Evolutionary conservation across 1,139 yeast species (phyloP).

Genomic region (Diutina neorugosa): DNA sequence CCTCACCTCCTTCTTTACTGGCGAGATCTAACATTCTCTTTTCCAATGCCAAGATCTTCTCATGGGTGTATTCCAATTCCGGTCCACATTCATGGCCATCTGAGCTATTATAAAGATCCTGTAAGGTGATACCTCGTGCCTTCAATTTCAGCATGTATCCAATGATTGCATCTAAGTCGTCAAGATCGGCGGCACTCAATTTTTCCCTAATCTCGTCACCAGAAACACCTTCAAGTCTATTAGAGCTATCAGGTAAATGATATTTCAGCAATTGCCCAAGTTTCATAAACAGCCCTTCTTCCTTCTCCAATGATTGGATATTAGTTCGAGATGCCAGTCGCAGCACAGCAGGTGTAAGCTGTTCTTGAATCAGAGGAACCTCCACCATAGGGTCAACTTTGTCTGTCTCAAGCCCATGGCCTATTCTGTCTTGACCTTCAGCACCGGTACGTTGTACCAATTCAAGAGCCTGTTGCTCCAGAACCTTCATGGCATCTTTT

Average conservation of each 20-base stretch:
- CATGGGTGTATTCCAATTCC: conserved; percentile 7
- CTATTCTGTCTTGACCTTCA: neutral
- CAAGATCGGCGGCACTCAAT: conserved; percentile 30
- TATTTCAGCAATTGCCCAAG: conserved; percentile 13
- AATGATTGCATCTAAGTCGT: conserved; percentile 43
- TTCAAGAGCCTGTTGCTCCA: conserved; percentile 10
- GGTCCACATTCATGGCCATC: conserved; percentile 7
- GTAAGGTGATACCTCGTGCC: conserved; percentile 37
- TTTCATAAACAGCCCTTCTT: conserved; percentile 31
- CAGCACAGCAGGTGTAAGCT: neutral
- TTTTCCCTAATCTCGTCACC: conserved; percentile 44
- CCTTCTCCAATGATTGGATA: conserved; percentile 16
- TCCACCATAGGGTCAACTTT: neutral
- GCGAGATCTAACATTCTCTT: neutral
- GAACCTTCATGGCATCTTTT: neutral
- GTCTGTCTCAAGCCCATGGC: neutral
- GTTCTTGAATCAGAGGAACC: neutral
- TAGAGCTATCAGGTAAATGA: neutral
- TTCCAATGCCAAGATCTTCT: neutral
- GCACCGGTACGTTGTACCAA: conserved; percentile 12
- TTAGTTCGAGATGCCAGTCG: neutral
- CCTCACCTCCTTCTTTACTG: conserved; percentile 5
- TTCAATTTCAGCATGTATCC: conserved; percentile 38
- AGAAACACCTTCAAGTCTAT: conserved; percentile 19
- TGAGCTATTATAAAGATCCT: conserved; percentile 31